Evolutionary conservation across 148 eudicot species (phyloP), one percentile per base, ranked within the genome.

Genomic region (Camellia lanceoleosa): DNA sequence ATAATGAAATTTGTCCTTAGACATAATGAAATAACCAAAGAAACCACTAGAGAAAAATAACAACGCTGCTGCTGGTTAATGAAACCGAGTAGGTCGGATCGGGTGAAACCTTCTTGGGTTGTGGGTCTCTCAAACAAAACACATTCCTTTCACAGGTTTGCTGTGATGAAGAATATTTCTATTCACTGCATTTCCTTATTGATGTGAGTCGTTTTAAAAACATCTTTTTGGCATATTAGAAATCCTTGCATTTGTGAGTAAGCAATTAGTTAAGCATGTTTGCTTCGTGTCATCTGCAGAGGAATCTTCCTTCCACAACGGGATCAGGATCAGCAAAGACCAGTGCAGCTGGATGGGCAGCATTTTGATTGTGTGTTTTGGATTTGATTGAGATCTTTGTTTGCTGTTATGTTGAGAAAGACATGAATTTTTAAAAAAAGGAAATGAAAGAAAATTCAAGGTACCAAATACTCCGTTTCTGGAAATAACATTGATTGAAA

Each of bases 281-380:
- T 71, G 73, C 62, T 64, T 80, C 67, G 74, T 83, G 82, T 46
- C 23, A 68, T 84, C 16, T 87, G 88, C 94, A 96, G 98, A 86
- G 82, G 73, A 94, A 84, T 85, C 98, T 96, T 83, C 99, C 99
- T 59, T 84, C 97, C 0, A 78, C 89, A 77, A 78, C 89, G 10
- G 97, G 89, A 83, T 81, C 97, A 42, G 97, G 87, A 82, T 78
- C 99, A 79, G 80, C 88, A 63, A 90, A 87, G 81, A 81, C 82
- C 81, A 87, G 83, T 78, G 99, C 94, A 71, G 95, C 99, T 78
- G 99, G 99, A 81, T 96, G 99, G 99, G 99, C 99, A 41, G 99
- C 99, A 49, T 92, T 95, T 83, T 93, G 91, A 90, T 42, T 67
- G 62, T 66, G 52, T 65, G 69, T 80, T 51, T 42, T 52, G 20